Conservation (phyloP, 1,139 yeast species). For the Lodderomyces pseudojiufengensis region DNA sequence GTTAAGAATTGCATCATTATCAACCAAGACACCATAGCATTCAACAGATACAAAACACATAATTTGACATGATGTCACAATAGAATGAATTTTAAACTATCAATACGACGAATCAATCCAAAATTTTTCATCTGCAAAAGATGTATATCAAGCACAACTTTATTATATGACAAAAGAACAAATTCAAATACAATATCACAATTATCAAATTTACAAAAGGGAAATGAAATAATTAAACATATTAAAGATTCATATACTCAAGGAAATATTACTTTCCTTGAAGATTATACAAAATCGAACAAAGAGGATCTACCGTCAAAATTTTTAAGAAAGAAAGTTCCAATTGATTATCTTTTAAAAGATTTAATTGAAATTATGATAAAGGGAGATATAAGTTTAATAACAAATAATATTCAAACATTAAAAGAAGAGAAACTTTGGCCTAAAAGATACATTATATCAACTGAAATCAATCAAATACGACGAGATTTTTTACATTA, state of each 20-base stretch:
- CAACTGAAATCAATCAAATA: neutral
- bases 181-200: neutral
- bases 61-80: neutral
- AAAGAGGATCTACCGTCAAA: neutral
- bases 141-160: neutral
- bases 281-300: neutral
- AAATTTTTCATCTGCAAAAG: neutral
- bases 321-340: neutral
- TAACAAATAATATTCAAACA: neutral
- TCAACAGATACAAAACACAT: neutral
- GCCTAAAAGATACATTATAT: neutral
- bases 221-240: constrained; percentile 1
- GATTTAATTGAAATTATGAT: neutral
- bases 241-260: constrained; percentile 2
- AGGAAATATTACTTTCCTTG: neutral
- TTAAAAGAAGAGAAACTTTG: neutral
- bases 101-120: neutral
- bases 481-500: constrained; percentile 1
- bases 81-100: constrained; percentile 1
- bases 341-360: constrained; percentile 1
- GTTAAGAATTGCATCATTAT: too few relatives aligned
- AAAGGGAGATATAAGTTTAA: neutral
- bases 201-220: neutral
- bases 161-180: neutral
- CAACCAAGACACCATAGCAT: too few relatives aligned